These are phyloP conservation scores for Oryza brachyantha DNA, from an alignment of 176 grass and related monocot genomes.

Conservation along the genomic window DNA sequence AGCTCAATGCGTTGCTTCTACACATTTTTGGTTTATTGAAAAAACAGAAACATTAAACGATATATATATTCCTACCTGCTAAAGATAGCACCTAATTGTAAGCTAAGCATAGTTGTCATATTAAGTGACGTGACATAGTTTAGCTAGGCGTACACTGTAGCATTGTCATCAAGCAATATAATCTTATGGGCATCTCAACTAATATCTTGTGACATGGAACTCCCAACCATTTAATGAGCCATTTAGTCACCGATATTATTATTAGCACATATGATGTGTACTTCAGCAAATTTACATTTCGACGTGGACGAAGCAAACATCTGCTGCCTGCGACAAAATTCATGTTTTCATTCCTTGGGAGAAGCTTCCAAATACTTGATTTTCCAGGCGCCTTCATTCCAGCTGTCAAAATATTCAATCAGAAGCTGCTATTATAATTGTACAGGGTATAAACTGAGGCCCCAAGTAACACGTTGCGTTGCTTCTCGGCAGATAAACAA, in stretches of 20 bases:
- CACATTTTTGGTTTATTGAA: not conserved
- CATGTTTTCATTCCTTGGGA: not conserved
- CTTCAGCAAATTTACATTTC: not conserved
- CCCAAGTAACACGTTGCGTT: slow-evolving; percentile 18
- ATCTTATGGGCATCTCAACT: not conserved
- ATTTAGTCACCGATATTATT: not conserved
- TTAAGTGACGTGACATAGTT: not conserved
- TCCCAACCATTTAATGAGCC: slow-evolving; percentile 12
- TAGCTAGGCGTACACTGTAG: not conserved
- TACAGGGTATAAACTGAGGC: not conserved
- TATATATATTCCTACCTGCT: not conserved
- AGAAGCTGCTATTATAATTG: not conserved
- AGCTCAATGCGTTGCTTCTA: not conserved
- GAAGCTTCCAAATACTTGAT: slow-evolving; percentile 33
- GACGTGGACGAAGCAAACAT: slow-evolving; percentile 5
- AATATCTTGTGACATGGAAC: not conserved
- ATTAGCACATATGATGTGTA: not conserved
- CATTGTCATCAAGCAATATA: not conserved
- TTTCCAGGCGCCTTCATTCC: slow-evolving; percentile 9
- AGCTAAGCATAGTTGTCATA: slow-evolving; percentile 6
- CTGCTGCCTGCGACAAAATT: slow-evolving; percentile 16
- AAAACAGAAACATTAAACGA: not conserved
- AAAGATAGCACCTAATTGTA: slow-evolving; percentile 29
- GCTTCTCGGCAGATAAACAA: slow-evolving; percentile 21
- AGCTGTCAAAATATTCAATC: slow-evolving; percentile 17